Evolutionary conservation across 2,329 filamentous ascomycete species (phyloP), one percentile per base, ranked within the genome.

Genomic region (Trichoderma breve): DNA sequence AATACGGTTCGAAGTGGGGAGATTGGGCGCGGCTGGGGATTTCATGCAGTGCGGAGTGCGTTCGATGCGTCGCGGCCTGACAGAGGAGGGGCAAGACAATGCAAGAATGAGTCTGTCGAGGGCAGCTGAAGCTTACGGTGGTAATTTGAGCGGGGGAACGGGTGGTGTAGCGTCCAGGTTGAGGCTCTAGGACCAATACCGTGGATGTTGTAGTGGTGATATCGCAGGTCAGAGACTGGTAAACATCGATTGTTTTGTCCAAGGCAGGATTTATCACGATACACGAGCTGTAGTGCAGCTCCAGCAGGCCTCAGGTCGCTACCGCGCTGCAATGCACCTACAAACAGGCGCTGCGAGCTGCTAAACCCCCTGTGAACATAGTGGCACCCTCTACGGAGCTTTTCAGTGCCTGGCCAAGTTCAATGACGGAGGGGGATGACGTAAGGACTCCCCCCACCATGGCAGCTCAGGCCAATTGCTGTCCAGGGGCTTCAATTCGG

Each of bases 51-150:
- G 69, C 61, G 68, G 60, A 71, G 68, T 64, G 68, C 58, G 60
- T 63, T 63, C 47, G 43, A 43, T 64, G 68, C 68, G 68, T 71
- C 43, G 61, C 53, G 58, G 69, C 60, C 69, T 66, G 69, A 71
- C 39, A 0, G 28, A 61, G 62, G 69, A 64, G 69, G 61, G 61
- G 69, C 60, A 65, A 43, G 60, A 32, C 36, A 15, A 36, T 51
- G 24, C 34, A 32, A 18, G 14, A 34, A 30, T 21, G n/a, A 61
- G n/a, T n/a, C 24, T 14, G 12, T 12, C n/a, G 18, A 51, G 7
- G 14, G 32, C 2, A 26, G n/a, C 51, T 15, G 64, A 43, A 15
- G 32, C 34, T 8, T 28, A 24, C 51, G 24, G 14, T 58, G 32
- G 32, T 24, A 5, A 43, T 53, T 21, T 8, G 51, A 24, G 57